Conservation (phyloP, 306 rosid genomes). For the Prunus dulcis region DNA sequence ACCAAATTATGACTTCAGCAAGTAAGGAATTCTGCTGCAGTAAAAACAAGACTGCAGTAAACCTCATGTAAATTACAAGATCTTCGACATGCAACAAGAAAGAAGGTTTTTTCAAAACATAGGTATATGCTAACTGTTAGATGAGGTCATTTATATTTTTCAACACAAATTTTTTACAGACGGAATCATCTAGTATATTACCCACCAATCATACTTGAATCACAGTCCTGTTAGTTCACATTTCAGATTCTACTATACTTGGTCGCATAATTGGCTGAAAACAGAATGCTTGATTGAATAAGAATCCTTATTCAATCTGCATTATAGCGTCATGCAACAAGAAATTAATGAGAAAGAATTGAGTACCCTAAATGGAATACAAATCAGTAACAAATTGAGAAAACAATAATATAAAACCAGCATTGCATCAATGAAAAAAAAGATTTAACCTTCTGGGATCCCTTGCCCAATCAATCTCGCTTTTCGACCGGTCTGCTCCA, state of each 20-base stretch:
- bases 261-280: background rate
- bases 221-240: background rate
- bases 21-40: background rate
- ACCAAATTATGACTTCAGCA: background rate
- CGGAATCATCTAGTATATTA: background rate
- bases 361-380: background rate
- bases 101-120: background rate
- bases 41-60: background rate
- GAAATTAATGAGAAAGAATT: background rate
- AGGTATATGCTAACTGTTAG: background rate
- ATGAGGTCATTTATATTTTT: background rate
- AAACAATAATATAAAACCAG: background rate
- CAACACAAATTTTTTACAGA: background rate
- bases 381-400: background rate
- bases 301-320: background rate
- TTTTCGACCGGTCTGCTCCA: constrained; percentile 79
- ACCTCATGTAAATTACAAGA: background rate
- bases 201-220: background rate
- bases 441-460: constrained; percentile 60
- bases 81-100: background rate
- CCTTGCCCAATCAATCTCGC: constrained; percentile 95
- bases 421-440: background rate
- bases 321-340: background rate
- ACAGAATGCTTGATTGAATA: background rate
- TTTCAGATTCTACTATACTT: background rate